Evolutionary conservation across 768 basidiomycete genomes (phyloP).

Genomic region (Pulveroboletus ravenelii): DNA sequence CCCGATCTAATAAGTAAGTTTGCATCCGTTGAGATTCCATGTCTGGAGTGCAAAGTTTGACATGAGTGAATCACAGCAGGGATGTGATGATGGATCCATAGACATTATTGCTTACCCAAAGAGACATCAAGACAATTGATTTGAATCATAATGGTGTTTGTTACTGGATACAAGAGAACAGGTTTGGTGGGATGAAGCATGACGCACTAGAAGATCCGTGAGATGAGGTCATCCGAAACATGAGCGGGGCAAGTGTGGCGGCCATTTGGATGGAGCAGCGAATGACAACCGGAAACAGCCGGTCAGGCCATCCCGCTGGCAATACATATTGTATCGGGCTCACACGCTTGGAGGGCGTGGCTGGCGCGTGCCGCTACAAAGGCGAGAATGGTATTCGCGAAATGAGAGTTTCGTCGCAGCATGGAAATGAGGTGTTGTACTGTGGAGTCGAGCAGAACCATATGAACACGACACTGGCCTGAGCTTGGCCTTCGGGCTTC

Average conservation of each 20-base stretch:
- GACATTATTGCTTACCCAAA: background rate
- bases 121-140: conserved; percentile 12
- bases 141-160: background rate
- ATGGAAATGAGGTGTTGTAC: background rate
- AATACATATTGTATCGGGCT: background rate
- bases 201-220: conserved; percentile 2
- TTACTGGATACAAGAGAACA: background rate
- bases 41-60: background rate
- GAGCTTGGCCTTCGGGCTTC: background rate
- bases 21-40: background rate
- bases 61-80: background rate
- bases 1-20: background rate
- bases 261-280: background rate
- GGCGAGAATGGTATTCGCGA: background rate
- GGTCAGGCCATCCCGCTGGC: background rate
- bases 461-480: background rate
- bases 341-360: background rate
- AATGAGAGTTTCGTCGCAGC: conserved; percentile 3
- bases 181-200: background rate
- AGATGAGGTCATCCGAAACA: conserved; percentile 10
- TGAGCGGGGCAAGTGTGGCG: conserved; percentile 6
- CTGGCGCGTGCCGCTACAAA: background rate
- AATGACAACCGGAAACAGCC: background rate
- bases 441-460: background rate
- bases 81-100: background rate